phyloP scores from a whole-genome alignment of 2,329 filamentous ascomycete genomes.

The Colletotrichum coccodes region DNA sequence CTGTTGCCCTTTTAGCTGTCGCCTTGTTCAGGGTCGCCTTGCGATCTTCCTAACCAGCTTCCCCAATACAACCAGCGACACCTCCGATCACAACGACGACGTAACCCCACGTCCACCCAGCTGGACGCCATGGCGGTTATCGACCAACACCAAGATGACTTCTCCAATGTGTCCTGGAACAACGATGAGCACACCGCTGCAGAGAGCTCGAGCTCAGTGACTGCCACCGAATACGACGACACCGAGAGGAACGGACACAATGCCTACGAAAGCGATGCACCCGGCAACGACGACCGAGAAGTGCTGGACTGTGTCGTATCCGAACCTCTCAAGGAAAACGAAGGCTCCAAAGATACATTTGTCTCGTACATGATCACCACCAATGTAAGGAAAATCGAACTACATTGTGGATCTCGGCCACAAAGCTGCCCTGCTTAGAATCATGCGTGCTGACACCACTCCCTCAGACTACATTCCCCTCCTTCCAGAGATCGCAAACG shows the following conservation, averaged over 20 bases:
- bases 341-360: slow-evolving; percentile 96
- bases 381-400: slow-evolving; percentile 63
- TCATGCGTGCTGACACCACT: slow-evolving; percentile 17
- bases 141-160: slow-evolving; percentile 70
- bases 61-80: not conserved
- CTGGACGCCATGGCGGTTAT: slow-evolving; percentile 54
- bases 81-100: slow-evolving; percentile 16
- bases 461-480: slow-evolving; percentile 86
- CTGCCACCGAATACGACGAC: slow-evolving; percentile 31
- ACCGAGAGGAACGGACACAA: slow-evolving; percentile 45
- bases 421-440: not conserved
- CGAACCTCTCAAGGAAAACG: slow-evolving; percentile 91
- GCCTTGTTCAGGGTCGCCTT: not conserved
- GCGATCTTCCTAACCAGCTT: not conserved
- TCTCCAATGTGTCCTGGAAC: slow-evolving; percentile 84
- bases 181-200: slow-evolving; percentile 59
- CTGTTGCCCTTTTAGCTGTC: not conserved
- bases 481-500: slow-evolving; percentile 86
- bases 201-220: slow-evolving; percentile 41
- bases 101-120: slow-evolving; percentile 32
- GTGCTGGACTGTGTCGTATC: slow-evolving; percentile 85
- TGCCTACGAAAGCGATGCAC: slow-evolving; percentile 59
- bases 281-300: slow-evolving; percentile 71
- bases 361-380: slow-evolving; percentile 96
- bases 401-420: slow-evolving; percentile 1